These are phyloP conservation scores for Russula compacta DNA, from an alignment of 768 basidiomycete genomes.

Conservation along the genomic window DNA sequence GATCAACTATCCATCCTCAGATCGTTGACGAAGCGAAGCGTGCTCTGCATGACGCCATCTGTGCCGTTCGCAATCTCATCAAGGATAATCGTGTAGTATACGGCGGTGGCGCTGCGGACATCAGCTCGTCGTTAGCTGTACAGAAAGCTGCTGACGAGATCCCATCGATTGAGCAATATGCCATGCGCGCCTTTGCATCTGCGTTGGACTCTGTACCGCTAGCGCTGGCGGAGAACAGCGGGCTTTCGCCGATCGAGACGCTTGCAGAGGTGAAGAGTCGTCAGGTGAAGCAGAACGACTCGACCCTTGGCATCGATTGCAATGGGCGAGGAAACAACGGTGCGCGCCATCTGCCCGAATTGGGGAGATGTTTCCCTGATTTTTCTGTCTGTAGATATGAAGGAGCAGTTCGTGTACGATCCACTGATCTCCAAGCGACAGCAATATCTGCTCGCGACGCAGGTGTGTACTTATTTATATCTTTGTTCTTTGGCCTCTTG, in stretches of 20 bases:
- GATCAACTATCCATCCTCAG: conserved; percentile 32
- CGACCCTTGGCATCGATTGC: conserved; percentile 90
- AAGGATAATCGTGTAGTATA: conserved; percentile 96
- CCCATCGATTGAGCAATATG: conserved; percentile 96
- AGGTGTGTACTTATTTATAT: conserved; percentile 39
- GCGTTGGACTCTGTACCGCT: conserved; percentile 93
- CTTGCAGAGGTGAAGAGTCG: conserved; percentile 92
- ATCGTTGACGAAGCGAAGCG: conserved; percentile 99
- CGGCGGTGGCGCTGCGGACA: conserved; percentile 96
- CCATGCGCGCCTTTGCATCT: conserved; percentile 97
- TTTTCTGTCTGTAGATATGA: conserved; percentile 66
- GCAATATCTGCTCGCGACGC: conserved; percentile 94
- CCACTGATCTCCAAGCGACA: conserved; percentile 96
- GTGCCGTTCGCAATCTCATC: conserved; percentile 91
- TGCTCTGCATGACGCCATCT: conserved; percentile 94
- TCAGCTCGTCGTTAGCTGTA: conserved; percentile 89
- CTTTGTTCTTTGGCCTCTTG: not conserved
- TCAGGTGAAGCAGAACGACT: conserved; percentile 80
- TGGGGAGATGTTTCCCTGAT: not conserved
- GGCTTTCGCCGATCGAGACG: conserved; percentile 91
- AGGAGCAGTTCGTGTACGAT: conserved; percentile 92
- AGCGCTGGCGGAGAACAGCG: conserved; percentile 96
- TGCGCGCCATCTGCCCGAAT: conserved; percentile 27
- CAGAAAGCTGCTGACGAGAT: conserved; percentile 96
- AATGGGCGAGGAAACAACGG: conserved; percentile 79